These are phyloP conservation scores for Paramecium pentaurelia DNA, from an alignment of 73 alveolate genomes.

Conservation along the genomic window DNA sequence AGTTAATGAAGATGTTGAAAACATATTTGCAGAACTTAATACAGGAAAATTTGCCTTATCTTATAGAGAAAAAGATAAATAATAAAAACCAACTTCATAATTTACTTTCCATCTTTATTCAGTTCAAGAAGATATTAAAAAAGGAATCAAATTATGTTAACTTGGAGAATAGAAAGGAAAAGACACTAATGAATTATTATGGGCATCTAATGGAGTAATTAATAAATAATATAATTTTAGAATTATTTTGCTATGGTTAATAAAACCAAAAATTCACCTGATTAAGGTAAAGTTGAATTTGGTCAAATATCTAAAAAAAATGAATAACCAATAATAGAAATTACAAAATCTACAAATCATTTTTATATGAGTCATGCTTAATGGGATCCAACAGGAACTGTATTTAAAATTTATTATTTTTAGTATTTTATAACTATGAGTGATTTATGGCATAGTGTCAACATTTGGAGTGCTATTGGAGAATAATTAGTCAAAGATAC, in stretches of 20 bases:
- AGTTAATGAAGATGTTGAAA: background rate
- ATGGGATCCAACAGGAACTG: conserved; percentile 41
- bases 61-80: conserved; percentile 35
- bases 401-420: background rate
- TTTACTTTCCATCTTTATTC: background rate
- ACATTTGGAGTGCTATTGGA: conserved; percentile 40
- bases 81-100: background rate
- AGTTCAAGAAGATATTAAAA: background rate
- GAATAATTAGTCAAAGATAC: conserved; percentile 32
- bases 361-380: conserved; percentile 46
- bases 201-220: conserved; percentile 47
- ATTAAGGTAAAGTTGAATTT: conserved; percentile 43
- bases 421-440: conserved; percentile 22
- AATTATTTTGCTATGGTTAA: background rate
- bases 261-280: conserved; percentile 26
- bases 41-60: conserved; percentile 22
- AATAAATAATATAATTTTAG: background rate
- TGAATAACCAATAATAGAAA: background rate
- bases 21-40: background rate
- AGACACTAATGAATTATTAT: conserved; percentile 17
- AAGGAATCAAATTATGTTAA: background rate
- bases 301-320: background rate
- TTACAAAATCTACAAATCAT: conserved; percentile 39
- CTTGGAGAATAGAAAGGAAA: background rate
- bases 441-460: conserved; percentile 51